Conservation (phyloP, 148 eudicot species). For the Rhododendron simsii region DNA sequence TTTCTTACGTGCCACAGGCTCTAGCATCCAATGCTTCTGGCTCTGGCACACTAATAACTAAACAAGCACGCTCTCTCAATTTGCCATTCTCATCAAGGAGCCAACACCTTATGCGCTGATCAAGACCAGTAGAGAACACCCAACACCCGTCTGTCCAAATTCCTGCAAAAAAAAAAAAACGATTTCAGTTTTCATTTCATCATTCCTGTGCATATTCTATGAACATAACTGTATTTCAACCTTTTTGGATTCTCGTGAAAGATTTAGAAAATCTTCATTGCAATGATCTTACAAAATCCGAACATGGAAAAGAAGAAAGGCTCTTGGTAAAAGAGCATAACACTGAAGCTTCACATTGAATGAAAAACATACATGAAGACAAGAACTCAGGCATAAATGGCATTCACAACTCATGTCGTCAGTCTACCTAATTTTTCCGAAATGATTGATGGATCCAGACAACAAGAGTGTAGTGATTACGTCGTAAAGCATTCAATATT, state of each 20-base stretch:
- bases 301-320: constrained; percentile 1
- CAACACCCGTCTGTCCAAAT: constrained; percentile 92
- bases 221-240: background rate
- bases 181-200: constrained; percentile 4
- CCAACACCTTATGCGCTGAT: constrained; percentile 97
- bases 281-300: background rate
- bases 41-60: constrained; percentile 84
- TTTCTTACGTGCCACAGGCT: constrained; percentile 53
- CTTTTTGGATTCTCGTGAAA: background rate
- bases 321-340: background rate
- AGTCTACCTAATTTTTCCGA: background rate
- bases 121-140: constrained; percentile 93
- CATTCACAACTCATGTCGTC: background rate
- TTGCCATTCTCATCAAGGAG: constrained; percentile 37
- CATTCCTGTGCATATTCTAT: background rate
- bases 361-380: background rate
- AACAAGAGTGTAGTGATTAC: background rate
- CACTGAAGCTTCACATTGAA: background rate
- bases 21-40: constrained; percentile 91
- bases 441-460: background rate
- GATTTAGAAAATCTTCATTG: background rate
- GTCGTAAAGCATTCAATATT: background rate
- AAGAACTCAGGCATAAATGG: background rate
- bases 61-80: constrained; percentile 51
- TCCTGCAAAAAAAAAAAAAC: constrained; percentile 45